Evolutionary conservation across 495 filamentous ascomycete genomes (phyloP), one percentile per base, ranked within the genome.

Genomic region (Letharia columbiana): DNA sequence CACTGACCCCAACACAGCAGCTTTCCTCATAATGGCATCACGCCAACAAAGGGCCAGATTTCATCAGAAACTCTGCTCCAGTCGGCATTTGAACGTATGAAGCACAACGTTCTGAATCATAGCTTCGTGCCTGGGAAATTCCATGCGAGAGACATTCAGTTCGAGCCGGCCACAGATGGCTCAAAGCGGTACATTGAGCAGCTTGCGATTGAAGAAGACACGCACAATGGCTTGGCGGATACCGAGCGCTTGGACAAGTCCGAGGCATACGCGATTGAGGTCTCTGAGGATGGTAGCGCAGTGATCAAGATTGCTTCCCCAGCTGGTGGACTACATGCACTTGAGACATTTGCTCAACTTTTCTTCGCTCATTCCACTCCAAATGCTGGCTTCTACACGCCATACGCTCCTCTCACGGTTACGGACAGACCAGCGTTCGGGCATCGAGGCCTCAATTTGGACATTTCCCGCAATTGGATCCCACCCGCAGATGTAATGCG

Each of bases 51-150:
- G 35, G 54, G 54, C 54, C 39, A 63, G 61, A 18, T 41, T 41
- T 52, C 61, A 28, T 59, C 66, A 17, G 50, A 68, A 23, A 69
- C 72, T 39, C 72, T 82, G 56, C 70, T 80, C 4, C 68, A 75
- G 11, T 73, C 75, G 52, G 77, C 79, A 15, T 71, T 84, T 62
- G 70, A 75, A 52, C 73, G 79, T 5, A 77, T 81, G 35, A 75
- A 76, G 64, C 68, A 76, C 39, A 81, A 77, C 59, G 82, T 91
- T 54, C 86, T 91, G 71, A 72, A 78, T 41, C 74, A 84, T 66
- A 82, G 81, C 67, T 84, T 89, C 57, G 80, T 89, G 18, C 90
- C 90, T 4, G 91, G 87, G 88, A 89, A 86, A 77, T 83, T 92
- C 65, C 79, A 88, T 68, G 78, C 81, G 31, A 81, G 85, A n/a